Base-by-base conservation (phyloP, 2,329 filamentous ascomycete species). In the Aureobasidium sp. region DNA sequence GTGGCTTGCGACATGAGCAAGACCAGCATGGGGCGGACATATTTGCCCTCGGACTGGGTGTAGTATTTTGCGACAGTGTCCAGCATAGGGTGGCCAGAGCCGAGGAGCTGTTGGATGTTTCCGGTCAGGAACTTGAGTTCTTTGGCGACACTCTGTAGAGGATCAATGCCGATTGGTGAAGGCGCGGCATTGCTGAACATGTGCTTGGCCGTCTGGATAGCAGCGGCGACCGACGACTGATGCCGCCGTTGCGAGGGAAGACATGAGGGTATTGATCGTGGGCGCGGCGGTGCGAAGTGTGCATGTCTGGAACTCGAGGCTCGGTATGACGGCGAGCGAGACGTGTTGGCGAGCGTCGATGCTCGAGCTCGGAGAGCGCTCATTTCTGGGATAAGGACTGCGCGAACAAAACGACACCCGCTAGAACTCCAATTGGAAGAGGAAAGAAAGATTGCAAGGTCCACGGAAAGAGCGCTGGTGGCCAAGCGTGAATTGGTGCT, bases 1-100 rank as follows among this genome's bases (percentile, higher is more conserved):
- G 93, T 97, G 5, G 94, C 94, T 72, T 92, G 85, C 65, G 92
- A 93, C 93, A 99, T 97, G 70, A 99, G 86, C 65, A 99, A 84
- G 34, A 99, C 92, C 64, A 99, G 88, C 75, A 97, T 84, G 34
- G 94, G 94, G 67, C 94, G 87, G 68, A 99, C 87, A 76, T 97
- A 94, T 79, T 99, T 99, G 65, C 94, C 94, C 80, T 97, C 91
- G 64, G 90, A 90, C 70, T 93, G 89, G 25, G 94, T 96, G 75
- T 99, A 99, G 80, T 99, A 99, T 77, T 99, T 99, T 58, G 94
- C 91, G 31, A 92, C 93, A 45, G 90, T 92, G 72, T 97, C 94
- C 64, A 99, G 83, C 49, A 92, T 91, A 0, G 94, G 94, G 72
- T 99, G 93, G 6, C 93, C 93, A 0, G 92, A 97, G 6, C 93